Conservation (phyloP, 495 filamentous ascomycete genomes). For the Aspergillus kassunensis region DNA sequence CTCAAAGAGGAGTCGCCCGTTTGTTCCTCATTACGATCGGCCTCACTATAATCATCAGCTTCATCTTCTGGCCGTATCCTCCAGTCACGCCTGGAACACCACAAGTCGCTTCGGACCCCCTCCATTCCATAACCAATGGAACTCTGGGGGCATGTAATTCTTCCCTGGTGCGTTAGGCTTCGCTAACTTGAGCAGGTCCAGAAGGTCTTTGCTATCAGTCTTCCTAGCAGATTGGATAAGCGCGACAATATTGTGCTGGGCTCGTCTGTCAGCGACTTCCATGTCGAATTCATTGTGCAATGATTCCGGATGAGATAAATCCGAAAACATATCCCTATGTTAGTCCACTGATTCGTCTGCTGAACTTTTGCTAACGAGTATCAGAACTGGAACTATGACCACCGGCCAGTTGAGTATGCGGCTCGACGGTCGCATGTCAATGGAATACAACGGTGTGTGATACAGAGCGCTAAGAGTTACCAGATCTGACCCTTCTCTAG, state of each 20-base stretch:
- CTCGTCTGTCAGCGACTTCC: slow-evolving; percentile 47
- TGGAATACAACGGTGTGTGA: slow-evolving; percentile 23
- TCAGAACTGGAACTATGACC: slow-evolving; percentile 21
- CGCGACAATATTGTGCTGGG: slow-evolving; percentile 55
- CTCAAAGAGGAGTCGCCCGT: slow-evolving; percentile 7
- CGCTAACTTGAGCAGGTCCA: slow-evolving; percentile 44
- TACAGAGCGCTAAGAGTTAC: not conserved
- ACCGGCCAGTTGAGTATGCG: slow-evolving; percentile 19
- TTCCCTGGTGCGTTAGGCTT: not conserved
- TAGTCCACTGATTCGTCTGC: slow-evolving; percentile 2
- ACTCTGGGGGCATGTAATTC: slow-evolving; percentile 22
- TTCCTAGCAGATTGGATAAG: slow-evolving; percentile 54
- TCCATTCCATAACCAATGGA: slow-evolving; percentile 18
- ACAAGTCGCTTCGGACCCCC: not conserved
- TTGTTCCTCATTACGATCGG: slow-evolving; percentile 1
- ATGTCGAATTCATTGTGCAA: slow-evolving; percentile 46
- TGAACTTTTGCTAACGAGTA: slow-evolving; percentile 10
- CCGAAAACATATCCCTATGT: slow-evolving; percentile 21
- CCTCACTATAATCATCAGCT: slow-evolving; percentile 1
- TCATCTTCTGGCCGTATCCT: slow-evolving; percentile 5
- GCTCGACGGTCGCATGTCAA: slow-evolving; percentile 30
- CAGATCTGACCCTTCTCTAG: slow-evolving; percentile 8
- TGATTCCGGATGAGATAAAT: slow-evolving; percentile 16
- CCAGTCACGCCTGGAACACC: not conserved
- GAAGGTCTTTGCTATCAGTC: slow-evolving; percentile 56